A percentile compares a stretch with the other conserved stretches of the same genome.
Evolutionary conservation across 331 rosid genomes (phyloP).

Genomic region (Quercus lobata): DNA sequence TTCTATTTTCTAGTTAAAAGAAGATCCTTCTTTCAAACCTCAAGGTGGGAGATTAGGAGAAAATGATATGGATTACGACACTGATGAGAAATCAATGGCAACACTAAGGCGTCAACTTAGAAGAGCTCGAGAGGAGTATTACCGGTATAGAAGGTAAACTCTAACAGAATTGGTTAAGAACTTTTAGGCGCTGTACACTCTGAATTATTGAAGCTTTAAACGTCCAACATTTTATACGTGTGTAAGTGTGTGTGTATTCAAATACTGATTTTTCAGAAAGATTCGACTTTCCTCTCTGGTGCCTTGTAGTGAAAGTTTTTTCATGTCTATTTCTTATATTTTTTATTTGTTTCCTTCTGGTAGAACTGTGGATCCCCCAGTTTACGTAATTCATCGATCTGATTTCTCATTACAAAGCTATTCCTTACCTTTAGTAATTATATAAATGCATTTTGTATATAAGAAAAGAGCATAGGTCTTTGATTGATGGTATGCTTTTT

Average conservation of each 20-base stretch:
- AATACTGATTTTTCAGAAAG: not conserved
- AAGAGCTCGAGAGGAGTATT: conserved; percentile 53
- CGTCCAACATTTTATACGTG: not conserved
- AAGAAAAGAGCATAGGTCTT: not conserved
- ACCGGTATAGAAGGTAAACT: conserved; percentile 48
- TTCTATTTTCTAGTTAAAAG: conserved; percentile 35
- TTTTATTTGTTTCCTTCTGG: not conserved
- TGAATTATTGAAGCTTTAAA: not conserved
- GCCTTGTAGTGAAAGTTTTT: not conserved
- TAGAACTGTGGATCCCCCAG: not conserved
- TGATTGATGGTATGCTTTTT: not conserved
- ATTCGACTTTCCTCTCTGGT: not conserved
- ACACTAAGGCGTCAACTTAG: conserved; percentile 59
- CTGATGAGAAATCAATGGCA: conserved; percentile 66
- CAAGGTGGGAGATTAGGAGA: conserved; percentile 62
- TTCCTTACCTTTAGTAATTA: not conserved
- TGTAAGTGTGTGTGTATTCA: not conserved
- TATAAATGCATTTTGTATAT: not conserved
- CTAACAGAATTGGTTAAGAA: conserved; percentile 1
- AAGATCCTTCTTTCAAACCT: conserved; percentile 58
- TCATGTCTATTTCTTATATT: not conserved
- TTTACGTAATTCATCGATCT: not conserved
- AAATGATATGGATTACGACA: conserved; percentile 61
- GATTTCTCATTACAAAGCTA: not conserved
- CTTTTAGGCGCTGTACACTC: not conserved